Evolutionary conservation across 108 stramenopile genomes (phyloP).

Genomic region (Discostella pseudostelligera): DNA sequence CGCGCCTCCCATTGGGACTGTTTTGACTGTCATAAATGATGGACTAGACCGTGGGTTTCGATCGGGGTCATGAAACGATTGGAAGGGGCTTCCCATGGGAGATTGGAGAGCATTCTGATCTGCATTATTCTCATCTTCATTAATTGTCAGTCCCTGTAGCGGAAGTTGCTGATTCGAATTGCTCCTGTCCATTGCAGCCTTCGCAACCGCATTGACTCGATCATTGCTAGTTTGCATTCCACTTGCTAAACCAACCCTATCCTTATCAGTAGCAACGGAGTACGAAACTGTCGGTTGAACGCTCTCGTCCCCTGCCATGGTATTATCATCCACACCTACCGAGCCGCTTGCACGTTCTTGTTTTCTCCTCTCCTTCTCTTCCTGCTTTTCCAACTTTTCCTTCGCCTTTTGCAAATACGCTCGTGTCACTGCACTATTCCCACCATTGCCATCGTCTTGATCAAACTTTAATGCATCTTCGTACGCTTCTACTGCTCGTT

Average conservation of each 20-base stretch:
- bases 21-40: slow-evolving; percentile 30
- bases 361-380: slow-evolving; percentile 52
- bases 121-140: slow-evolving; percentile 25
- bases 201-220: slow-evolving; percentile 20
- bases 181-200: neutral
- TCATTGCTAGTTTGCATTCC: slow-evolving; percentile 23
- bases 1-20: slow-evolving; percentile 46
- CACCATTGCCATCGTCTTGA: slow-evolving; percentile 42
- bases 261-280: slow-evolving; percentile 65
- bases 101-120: neutral
- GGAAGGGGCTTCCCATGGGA: slow-evolving; percentile 10
- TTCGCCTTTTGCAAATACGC: slow-evolving; percentile 86
- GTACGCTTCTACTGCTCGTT: slow-evolving; percentile 83
- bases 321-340: slow-evolving; percentile 48
- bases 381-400: slow-evolving; percentile 63
- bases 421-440: slow-evolving; percentile 50
- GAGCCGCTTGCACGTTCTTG: slow-evolving; percentile 5
- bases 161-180: slow-evolving; percentile 1
- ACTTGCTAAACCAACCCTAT: slow-evolving; percentile 38
- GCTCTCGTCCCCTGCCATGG: slow-evolving; percentile 54
- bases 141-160: slow-evolving; percentile 25
- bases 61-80: slow-evolving; percentile 10
- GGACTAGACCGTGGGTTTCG: slow-evolving; percentile 21
- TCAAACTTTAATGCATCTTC: slow-evolving; percentile 82
- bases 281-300: slow-evolving; percentile 53